Evolutionary conservation across 225 moss, liverwort and hornwort genomes (phyloP), one percentile per base, ranked within the genome.

Genomic region (Pleurozium schreberi): DNA sequence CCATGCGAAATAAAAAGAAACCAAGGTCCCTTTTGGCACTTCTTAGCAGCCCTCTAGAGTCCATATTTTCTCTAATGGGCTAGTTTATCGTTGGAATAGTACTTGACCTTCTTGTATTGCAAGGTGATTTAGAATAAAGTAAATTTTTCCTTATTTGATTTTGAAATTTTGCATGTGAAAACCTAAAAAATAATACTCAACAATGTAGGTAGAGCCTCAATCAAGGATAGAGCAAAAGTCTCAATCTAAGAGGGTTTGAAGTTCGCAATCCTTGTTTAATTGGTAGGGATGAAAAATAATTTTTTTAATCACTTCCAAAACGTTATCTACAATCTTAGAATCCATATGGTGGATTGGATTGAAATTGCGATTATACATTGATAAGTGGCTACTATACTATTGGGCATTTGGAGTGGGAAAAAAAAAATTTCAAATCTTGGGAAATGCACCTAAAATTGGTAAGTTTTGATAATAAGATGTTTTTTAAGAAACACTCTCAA

Each of bases 301-400:
- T 1, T 42, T 70, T 45, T 31, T 2, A 19, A 4, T 33, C 1
- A 19, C 12, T 49, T 49, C 12, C 49, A 49, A 33, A 0, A n/a
- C n/a, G n/a, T n/a, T n/a, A n/a, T 1, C 20, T 75, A 33, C 4
- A 49, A 49, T 12, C 16, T 49, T 75, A 33, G 8, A 33, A 49
- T 1, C 2, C 1, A 8, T 75, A 1, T 20, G 2, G 11, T 19
- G 2, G 31, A 31, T 74, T 74, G 19, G 4, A 2, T 0, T 73
- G 1, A 30, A 30, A 45, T 45, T 30, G 6, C 30, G 45, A 13
- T 6, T 18, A 27, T 2, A 73, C 45, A 30, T 30, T 47, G 10
- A 10, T 6, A 28, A 28, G 8, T 28, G n/a, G 2, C 10, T 19
- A 75, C 1, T 6, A 33, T 7, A 3, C 6, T 19, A 47, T 19